Evolutionary conservation across 495 filamentous ascomycete species (phyloP), one percentile per base, ranked within the genome.

Genomic region (Podospora appendiculata): DNA sequence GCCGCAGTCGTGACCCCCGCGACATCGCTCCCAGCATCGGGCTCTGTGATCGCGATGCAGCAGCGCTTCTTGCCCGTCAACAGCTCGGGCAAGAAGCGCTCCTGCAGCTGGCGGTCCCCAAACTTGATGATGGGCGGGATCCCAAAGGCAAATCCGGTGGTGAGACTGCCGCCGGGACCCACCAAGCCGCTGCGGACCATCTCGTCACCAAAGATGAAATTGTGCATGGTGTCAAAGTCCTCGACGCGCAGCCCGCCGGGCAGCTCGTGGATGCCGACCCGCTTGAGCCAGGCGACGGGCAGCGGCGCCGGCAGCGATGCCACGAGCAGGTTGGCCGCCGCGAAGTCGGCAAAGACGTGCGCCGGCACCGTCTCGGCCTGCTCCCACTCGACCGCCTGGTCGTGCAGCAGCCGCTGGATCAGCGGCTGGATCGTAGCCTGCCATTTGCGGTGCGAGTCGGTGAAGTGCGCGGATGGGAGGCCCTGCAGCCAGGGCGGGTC

Each of bases 11-110:
- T 66, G 58, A 89, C 85, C 54, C 81, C 82, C 1, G 84, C 81
- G 4, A 90, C 87, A 58, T 90, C 86, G 55, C 75, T 80, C 3
- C 86, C 86, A 4, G 84, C 84, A 32, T 77, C 78, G 0, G 87
- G 87, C 63, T 90, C 87, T 0, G 87, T 90, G 60, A 90, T 89
- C 5, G 85, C 87, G 48, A 90, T 88, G 58, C 87, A 90, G 4
- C 70, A 69, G 38, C 86, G 71, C 66, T 80, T 85, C 58, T 73
- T 74, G 14, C 84, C 85, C 4, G 74, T 78, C n/a, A 89, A 68
- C 1, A 88, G 65, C 33, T 85, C 84, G 0, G 85, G 84, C 34
- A 89, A 66, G 51, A 82, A 79, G 1, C 74, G 66, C 56, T 85
- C 82, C 63, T 88, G 78, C 39, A 89, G 62, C 50, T 77, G 58